phyloP scores from a whole-genome alignment of 805 yeast species.

The Ogataea ramenticola region DNA sequence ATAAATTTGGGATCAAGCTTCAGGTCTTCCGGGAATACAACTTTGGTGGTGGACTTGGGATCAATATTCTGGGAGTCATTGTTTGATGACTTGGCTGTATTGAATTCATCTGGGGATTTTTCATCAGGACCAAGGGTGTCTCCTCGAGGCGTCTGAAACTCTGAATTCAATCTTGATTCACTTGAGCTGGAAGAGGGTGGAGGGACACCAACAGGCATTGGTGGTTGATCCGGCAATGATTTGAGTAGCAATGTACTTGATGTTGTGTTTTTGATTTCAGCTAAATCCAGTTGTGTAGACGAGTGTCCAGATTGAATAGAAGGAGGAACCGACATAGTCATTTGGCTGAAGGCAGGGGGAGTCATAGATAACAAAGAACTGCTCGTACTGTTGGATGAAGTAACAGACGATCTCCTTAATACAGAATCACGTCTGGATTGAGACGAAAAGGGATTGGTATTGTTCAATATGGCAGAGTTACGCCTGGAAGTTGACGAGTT shows the following conservation, averaged over 20 bases:
- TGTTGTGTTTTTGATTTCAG: background rate
- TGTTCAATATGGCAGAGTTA: constrained; percentile 5
- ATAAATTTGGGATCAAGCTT: constrained; percentile 51
- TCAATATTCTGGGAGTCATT: background rate
- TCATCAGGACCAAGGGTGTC: background rate
- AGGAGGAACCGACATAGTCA: background rate
- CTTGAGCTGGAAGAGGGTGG: background rate
- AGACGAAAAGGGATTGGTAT: constrained; percentile 1
- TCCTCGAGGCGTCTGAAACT: background rate
- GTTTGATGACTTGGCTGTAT: background rate
- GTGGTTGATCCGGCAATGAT: constrained; percentile 36
- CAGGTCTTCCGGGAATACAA: constrained; percentile 5
- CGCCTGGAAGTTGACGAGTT: constrained; percentile 8
- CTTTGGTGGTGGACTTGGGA: background rate
- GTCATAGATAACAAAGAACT: constrained; percentile 1
- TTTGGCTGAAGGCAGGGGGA: background rate
- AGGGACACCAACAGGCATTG: constrained; percentile 41
- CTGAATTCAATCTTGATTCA: background rate
- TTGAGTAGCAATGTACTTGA: background rate
- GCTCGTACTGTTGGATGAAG: constrained; percentile 1
- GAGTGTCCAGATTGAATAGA: background rate
- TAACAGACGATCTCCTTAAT: constrained; percentile 10
- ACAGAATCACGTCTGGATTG: constrained; percentile 12
- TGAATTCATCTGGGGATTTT: background rate
- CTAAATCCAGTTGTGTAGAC: background rate